These are phyloP conservation scores for Bretschneidera sinensis DNA, from an alignment of 345 rosid species.

Conservation along the genomic window DNA sequence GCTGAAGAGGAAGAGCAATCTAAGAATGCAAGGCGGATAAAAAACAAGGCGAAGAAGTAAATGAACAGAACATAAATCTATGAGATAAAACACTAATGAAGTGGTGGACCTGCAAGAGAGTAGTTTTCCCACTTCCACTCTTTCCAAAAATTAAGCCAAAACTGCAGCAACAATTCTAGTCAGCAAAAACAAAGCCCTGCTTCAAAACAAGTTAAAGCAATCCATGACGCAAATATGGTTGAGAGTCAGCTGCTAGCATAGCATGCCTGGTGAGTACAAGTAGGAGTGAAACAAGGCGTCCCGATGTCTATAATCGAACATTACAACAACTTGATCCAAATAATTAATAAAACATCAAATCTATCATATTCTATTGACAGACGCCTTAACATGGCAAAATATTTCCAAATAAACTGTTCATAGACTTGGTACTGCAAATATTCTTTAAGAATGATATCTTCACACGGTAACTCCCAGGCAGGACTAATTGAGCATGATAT, in stretches of 20 bases:
- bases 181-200: neutral
- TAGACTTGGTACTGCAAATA: no score
- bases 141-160: conserved; percentile 93
- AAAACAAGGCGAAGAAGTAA: neutral
- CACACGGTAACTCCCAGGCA: conserved; percentile 5
- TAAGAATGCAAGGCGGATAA: conserved; percentile 5
- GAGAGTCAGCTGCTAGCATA: neutral
- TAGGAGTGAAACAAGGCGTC: neutral
- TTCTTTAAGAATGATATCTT: neutral
- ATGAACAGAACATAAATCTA: conserved; percentile 4
- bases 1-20: conserved; percentile 34
- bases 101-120: conserved; percentile 67
- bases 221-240: neutral
- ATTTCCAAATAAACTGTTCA: neutral
- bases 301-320: neutral
- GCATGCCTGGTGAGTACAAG: neutral
- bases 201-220: neutral
- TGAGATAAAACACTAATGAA: conserved; percentile 1
- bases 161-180: conserved; percentile 37
- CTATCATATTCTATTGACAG: neutral
- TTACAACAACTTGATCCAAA: neutral
- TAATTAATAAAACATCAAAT: neutral
- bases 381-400: neutral
- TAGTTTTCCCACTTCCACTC: conserved; percentile 97
- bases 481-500: neutral